Percentiles rank a stretch among this genome's conserved stretches.
phyloP scores from a whole-genome alignment of 495 filamentous ascomycete species.

The Friedmanniomyces simplex region DNA sequence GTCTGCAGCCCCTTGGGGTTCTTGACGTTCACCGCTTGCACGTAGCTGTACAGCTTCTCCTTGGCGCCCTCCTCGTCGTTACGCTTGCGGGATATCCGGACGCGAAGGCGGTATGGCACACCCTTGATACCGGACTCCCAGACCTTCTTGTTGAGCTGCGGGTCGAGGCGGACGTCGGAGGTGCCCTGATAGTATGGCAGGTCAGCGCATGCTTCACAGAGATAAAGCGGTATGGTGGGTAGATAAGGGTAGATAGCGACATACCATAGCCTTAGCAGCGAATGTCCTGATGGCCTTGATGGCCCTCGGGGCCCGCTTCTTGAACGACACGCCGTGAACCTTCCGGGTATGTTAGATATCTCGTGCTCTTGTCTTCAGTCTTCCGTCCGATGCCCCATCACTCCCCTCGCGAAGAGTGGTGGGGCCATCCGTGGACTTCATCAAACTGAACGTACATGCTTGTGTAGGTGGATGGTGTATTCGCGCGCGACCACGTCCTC shows the following conservation, averaged over 20 bases:
- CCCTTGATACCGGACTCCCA: conserved; percentile 99
- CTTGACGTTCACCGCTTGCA: conserved; percentile 99
- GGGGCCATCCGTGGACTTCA: conserved; percentile 59
- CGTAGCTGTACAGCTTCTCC: conserved; percentile 97
- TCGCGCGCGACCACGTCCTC: conserved; percentile 97
- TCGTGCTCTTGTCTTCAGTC: conserved; percentile 23
- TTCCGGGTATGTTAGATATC: conserved; percentile 32
- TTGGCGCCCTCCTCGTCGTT: conserved; percentile 99
- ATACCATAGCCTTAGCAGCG: conserved; percentile 88
- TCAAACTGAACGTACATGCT: conserved; percentile 84
- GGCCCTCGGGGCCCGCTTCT: conserved; percentile 95
- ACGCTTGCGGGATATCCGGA: conserved; percentile 97
- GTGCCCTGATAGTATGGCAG: conserved; percentile 58
- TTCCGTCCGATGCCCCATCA: conserved; percentile 37
- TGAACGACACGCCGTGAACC: conserved; percentile 96
- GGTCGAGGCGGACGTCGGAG: conserved; percentile 93
- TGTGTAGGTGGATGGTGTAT: conserved; percentile 99
- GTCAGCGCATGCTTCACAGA: background rate
- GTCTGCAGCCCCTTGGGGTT: conserved; percentile 94
- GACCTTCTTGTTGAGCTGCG: conserved; percentile 99
- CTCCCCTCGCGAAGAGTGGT: too few relatives aligned
- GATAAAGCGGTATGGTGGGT: background rate
- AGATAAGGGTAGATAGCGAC: conserved; percentile 26
- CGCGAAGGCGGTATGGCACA: conserved; percentile 87
- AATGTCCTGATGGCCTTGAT: conserved; percentile 99